Evolutionary conservation across 768 basidiomycete genomes (phyloP).

Genomic region (Agaricus sinodeliciosus): DNA sequence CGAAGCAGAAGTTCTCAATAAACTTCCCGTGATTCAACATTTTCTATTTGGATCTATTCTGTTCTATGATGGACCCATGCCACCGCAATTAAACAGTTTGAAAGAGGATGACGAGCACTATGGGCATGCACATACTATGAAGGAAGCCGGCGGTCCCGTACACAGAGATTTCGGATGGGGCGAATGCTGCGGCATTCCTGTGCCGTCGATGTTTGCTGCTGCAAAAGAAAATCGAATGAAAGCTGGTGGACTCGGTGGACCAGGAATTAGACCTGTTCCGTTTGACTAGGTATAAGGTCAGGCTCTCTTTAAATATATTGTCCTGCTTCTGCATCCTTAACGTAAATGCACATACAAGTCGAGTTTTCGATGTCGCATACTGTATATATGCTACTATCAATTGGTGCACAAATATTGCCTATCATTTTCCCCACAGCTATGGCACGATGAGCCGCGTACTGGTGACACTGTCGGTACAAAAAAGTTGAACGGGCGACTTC

Average conservation of each 20-base stretch:
- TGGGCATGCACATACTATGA: slow-evolving; percentile 42
- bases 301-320: too few relatives aligned
- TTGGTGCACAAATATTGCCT: too few relatives aligned
- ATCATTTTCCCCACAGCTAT: too few relatives aligned
- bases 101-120: slow-evolving; percentile 24
- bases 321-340: too few relatives aligned
- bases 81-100: slow-evolving; percentile 18
- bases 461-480: too few relatives aligned
- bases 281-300: slow-evolving; percentile 49
- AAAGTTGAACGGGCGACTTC: too few relatives aligned
- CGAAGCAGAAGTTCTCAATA: slow-evolving; percentile 87
- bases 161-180: slow-evolving; percentile 67
- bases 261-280: slow-evolving; percentile 69
- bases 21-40: slow-evolving; percentile 94
- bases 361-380: too few relatives aligned
- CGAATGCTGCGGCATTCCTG: slow-evolving; percentile 87
- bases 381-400: too few relatives aligned
- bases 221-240: slow-evolving; percentile 41
- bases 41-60: slow-evolving; percentile 88
- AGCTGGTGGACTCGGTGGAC: slow-evolving; percentile 41
- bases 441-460: too few relatives aligned
- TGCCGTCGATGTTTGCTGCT: slow-evolving; percentile 79
- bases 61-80: slow-evolving; percentile 55
- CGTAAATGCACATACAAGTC: too few relatives aligned
- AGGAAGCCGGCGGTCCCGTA: slow-evolving; percentile 35